These are phyloP conservation scores for Vachellia collinsii DNA, from an alignment of 306 rosid species.

Conservation along the genomic window DNA sequence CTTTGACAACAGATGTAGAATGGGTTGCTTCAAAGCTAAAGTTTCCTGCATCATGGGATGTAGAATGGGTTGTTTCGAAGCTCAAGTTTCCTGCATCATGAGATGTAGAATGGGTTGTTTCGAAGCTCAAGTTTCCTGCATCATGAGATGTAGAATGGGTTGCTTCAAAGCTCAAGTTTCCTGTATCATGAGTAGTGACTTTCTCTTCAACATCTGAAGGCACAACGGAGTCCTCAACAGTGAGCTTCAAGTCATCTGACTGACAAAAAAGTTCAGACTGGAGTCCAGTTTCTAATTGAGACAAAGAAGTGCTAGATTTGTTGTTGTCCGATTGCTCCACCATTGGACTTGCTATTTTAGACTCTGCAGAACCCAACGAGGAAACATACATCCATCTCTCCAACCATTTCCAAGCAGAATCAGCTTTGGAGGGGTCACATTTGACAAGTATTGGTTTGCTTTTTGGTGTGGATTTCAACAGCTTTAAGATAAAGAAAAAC, in stretches of 20 bases:
- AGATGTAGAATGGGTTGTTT: constrained; percentile 37
- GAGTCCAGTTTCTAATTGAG: constrained; percentile 45
- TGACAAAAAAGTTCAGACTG: constrained; percentile 47
- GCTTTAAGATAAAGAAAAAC: constrained; percentile 43
- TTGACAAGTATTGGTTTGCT: constrained; percentile 65
- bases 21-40: constrained; percentile 5
- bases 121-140: no score
- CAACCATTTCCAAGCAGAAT: constrained; percentile 97
- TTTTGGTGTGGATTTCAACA: constrained; percentile 79
- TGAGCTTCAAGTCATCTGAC: constrained; percentile 49
- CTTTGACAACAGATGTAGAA: constrained; percentile 44
- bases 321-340: constrained; percentile 49
- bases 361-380: constrained; percentile 47
- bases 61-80: no score
- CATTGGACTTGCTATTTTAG: constrained; percentile 34
- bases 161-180: no score
- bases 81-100: neutral
- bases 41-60: no score
- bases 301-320: constrained; percentile 35
- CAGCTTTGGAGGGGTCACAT: constrained; percentile 81
- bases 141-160: no score
- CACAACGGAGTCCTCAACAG: constrained; percentile 40
- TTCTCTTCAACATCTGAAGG: constrained; percentile 71
- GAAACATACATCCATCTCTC: constrained; percentile 92
- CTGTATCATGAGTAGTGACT: constrained; percentile 26